A percentile compares a stretch with the other conserved stretches of the same genome.
phyloP scores from a whole-genome alignment of 805 yeast species.

The Candida silvicultrix region DNA sequence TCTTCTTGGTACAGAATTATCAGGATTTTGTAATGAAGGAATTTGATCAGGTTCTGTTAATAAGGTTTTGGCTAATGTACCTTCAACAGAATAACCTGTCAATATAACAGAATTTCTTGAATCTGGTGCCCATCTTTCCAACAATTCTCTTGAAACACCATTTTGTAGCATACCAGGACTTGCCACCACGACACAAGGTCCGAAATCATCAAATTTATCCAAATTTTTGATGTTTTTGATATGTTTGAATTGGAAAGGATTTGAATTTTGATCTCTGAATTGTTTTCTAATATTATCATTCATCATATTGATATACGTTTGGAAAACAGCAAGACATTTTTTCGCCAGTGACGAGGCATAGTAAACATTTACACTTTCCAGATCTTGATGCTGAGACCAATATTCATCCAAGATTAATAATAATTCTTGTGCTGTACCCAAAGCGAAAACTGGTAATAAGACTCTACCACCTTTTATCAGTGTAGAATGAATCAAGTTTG shows the following conservation, averaged over 20 bases:
- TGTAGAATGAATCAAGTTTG: constrained; percentile 78
- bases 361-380: constrained; percentile 76
- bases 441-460: constrained; percentile 88
- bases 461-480: constrained; percentile 86
- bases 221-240: constrained; percentile 73
- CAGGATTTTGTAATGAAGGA: constrained; percentile 77
- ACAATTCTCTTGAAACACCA: constrained; percentile 85
- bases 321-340: constrained; percentile 96
- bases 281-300: constrained; percentile 78
- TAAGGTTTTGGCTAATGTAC: constrained; percentile 91
- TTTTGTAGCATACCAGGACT: constrained; percentile 98
- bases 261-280: constrained; percentile 70
- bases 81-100: constrained; percentile 98
- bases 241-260: constrained; percentile 87
- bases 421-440: constrained; percentile 95
- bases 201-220: constrained; percentile 85
- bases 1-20: constrained; percentile 78
- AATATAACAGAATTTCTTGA: constrained; percentile 79
- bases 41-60: constrained; percentile 88
- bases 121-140: constrained; percentile 98
- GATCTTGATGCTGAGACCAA: constrained; percentile 80
- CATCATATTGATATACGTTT: constrained; percentile 96
- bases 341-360: constrained; percentile 92
- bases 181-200: constrained; percentile 94
- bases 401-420: constrained; percentile 88